Conservation (phyloP, 768 basidiomycete genomes). For the Boletus patriciae region DNA sequence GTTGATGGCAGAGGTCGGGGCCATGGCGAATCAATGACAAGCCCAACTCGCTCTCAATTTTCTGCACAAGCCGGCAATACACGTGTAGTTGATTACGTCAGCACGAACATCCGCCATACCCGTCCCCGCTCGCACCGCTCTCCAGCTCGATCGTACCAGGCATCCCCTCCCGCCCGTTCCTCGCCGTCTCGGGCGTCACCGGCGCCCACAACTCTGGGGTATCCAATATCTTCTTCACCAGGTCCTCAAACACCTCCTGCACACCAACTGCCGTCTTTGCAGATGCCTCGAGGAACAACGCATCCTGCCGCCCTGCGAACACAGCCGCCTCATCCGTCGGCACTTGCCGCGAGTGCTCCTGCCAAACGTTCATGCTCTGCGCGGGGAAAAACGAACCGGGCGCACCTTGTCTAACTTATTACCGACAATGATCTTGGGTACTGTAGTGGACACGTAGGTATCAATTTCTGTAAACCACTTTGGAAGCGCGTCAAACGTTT, state of each 20-base stretch:
- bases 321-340: slow-evolving; percentile 70
- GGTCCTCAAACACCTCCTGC: slow-evolving; percentile 68
- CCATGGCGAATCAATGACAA: slow-evolving; percentile 14
- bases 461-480: slow-evolving; percentile 93
- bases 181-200: slow-evolving; percentile 22
- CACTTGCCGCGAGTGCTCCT: slow-evolving; percentile 93
- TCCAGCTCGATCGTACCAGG: slow-evolving; percentile 44
- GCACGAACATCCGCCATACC: slow-evolving; percentile 35
- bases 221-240: slow-evolving; percentile 80
- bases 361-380: not conserved
- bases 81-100: slow-evolving; percentile 30
- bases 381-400: not conserved
- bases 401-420: slow-evolving; percentile 90
- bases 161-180: slow-evolving; percentile 32
- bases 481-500: slow-evolving; percentile 92
- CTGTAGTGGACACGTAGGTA: slow-evolving; percentile 81
- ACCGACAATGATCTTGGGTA: slow-evolving; percentile 93
- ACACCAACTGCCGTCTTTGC: slow-evolving; percentile 91
- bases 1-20: slow-evolving; percentile 14
- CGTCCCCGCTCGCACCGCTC: slow-evolving; percentile 11
- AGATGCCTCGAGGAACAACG: slow-evolving; percentile 87
- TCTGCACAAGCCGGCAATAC: not conserved
- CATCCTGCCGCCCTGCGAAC: slow-evolving; percentile 81
- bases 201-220: slow-evolving; percentile 79
- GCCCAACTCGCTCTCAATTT: not conserved